Percentiles rank a stretch among this genome's conserved stretches.
Conservation (phyloP, 768 basidiomycete genomes). For the Multifurca ochricompacta region DNA sequence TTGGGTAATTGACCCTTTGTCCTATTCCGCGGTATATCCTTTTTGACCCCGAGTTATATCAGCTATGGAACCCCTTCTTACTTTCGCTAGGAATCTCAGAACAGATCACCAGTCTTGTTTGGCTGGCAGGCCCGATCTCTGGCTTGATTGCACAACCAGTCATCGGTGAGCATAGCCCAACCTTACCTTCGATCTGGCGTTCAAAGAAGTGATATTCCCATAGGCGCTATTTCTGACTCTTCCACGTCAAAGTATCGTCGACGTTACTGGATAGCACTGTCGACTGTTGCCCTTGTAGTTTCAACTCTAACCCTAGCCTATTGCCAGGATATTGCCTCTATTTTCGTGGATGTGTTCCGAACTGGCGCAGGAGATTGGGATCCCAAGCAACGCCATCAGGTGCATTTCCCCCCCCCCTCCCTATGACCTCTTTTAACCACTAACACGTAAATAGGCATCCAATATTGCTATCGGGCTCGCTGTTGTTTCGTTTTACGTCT, state of each 20-base stretch:
- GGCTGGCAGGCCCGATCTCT: conserved; percentile 92
- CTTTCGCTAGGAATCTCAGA: conserved; percentile 75
- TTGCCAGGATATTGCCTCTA: conserved; percentile 60
- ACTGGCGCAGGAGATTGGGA: conserved; percentile 85
- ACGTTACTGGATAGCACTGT: conserved; percentile 88
- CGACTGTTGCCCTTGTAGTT: conserved; percentile 70
- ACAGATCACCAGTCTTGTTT: conserved; percentile 87
- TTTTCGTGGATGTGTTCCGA: conserved; percentile 71
- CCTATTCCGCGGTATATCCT: not conserved
- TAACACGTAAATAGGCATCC: conserved; percentile 40
- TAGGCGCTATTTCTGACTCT: conserved; percentile 93
- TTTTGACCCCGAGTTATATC: conserved; percentile 10
- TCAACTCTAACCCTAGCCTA: conserved; percentile 80
- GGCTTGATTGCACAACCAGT: conserved; percentile 95
- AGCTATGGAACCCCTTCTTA: conserved; percentile 97
- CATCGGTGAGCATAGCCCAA: conserved; percentile 56
- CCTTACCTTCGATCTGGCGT: not conserved
- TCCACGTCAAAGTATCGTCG: conserved; percentile 86
- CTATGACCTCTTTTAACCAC: conserved; percentile 6
- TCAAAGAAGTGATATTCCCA: not conserved
- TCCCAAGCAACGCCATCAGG: conserved; percentile 56
- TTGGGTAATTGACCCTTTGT: conserved; percentile 54
- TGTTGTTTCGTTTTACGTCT: conserved; percentile 81
- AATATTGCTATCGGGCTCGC: conserved; percentile 78
- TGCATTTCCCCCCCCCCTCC: conserved; percentile 22